These are phyloP conservation scores for Naganishia vishniacii DNA, from an alignment of 768 basidiomycete genomes.

Conservation along the genomic window DNA sequence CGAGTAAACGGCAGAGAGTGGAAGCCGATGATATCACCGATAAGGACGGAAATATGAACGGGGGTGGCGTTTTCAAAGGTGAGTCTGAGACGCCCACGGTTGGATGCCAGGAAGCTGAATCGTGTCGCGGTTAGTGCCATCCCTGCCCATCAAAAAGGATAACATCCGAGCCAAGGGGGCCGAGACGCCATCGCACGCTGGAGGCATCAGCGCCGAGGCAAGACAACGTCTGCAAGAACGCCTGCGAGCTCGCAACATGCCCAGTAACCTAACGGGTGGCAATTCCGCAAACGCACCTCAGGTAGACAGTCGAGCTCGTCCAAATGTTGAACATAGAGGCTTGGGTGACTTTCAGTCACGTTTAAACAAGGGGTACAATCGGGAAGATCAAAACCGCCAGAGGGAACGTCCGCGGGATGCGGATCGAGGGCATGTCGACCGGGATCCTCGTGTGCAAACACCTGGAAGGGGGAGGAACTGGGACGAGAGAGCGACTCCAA, in stretches of 20 bases:
- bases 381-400: conserved; percentile 48
- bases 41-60: conserved; percentile 33
- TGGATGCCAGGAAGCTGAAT: background rate
- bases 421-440: conserved; percentile 53
- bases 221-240: conserved; percentile 70
- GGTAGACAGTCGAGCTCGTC: conserved; percentile 14
- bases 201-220: conserved; percentile 75
- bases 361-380: conserved; percentile 65
- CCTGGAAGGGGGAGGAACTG: conserved; percentile 36
- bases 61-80: conserved; percentile 83
- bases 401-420: conserved; percentile 58
- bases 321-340: conserved; percentile 58
- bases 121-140: conserved; percentile 60
- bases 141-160: conserved; percentile 59
- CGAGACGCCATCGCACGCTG: conserved; percentile 89
- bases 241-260: conserved; percentile 63
- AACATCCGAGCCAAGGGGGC: conserved; percentile 69
- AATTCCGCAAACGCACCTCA: conserved; percentile 8
- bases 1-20: conserved; percentile 62
- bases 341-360: conserved; percentile 88
- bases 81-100: conserved; percentile 24
- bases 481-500: conserved; percentile 46
- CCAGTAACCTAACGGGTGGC: conserved; percentile 37
- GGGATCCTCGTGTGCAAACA: conserved; percentile 52
- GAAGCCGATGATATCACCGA: conserved; percentile 56